Evolutionary conservation across 768 basidiomycete genomes (phyloP), one percentile per base, ranked within the genome.

Genomic region (Podaxis mareebaensis): DNA sequence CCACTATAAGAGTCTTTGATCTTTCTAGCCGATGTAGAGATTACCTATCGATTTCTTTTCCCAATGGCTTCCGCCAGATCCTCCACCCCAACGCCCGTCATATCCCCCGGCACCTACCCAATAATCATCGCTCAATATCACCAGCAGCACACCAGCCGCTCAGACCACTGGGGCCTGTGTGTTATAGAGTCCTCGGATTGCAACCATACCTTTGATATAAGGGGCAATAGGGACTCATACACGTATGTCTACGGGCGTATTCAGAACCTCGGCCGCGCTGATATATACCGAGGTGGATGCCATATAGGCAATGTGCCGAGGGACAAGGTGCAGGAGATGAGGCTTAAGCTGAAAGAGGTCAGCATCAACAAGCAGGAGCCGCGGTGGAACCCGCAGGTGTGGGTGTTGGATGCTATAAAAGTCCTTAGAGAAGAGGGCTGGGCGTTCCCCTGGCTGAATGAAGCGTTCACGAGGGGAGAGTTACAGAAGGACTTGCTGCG

Each of bases 281-380:
- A 56, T 13, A 60, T 53, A 6, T 66, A 63, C 38, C 65, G 65
- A 12, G 65, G 65, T 1, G 65, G 65, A 44, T 64, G 65, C 15
- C 57, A 66, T 58, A 53, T 66, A 22, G 65, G 65, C 42, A 56
- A 66, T 26, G 40, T 66, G 42, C 65, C 65, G 5, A 30, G 20
- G 42, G 53, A 66, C 24, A 53, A 51, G 12, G 48, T 66, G 57
- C 24, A 24, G 28, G 55, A 52, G 51, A 54, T 66, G 46, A 38
- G 53, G 42, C 4, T 11, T 13, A 64, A 54, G 28, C 42, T 66
- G 6, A 44, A 36, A 20, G 44, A 66, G 20, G 58, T 64, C 30
- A n/a, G 20, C 7, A 51, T 66, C 55, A 56, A 52, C 20, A 63
- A 60, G 28, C 58, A 61, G 3, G 62, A 66, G 17, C 57, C 62